These are phyloP conservation scores for Pichia sp. DNA, from an alignment of 1,139 yeast species.

Conservation along the genomic window DNA sequence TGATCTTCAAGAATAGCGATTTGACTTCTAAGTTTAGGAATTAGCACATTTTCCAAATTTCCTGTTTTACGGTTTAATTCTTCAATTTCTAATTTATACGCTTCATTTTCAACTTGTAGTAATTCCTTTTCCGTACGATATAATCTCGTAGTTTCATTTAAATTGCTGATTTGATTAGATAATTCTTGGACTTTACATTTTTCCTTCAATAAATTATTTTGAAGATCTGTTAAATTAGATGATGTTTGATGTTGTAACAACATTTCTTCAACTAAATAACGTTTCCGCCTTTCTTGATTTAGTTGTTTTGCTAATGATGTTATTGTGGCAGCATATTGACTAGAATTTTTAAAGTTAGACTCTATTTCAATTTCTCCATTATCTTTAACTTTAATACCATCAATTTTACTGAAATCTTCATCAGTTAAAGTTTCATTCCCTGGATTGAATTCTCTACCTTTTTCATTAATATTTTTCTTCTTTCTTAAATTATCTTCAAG, in stretches of 20 bases:
- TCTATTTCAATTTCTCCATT: slow-evolving; percentile 2
- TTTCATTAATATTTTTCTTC: neutral
- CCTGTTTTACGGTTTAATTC: slow-evolving; percentile 33
- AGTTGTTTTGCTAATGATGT: slow-evolving; percentile 51
- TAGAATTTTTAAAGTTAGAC: neutral
- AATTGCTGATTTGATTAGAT: slow-evolving; percentile 14
- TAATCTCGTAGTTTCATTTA: slow-evolving; percentile 29
- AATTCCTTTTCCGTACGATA: slow-evolving; percentile 16
- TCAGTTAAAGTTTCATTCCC: slow-evolving; percentile 22
- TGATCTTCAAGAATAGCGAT: neutral
- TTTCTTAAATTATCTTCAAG: slow-evolving; percentile 41
- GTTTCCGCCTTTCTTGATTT: slow-evolving; percentile 56
- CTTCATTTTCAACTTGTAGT: slow-evolving; percentile 38
- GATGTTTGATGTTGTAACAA: slow-evolving; percentile 17
- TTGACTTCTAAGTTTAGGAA: too few species aligned
- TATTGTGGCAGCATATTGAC: slow-evolving; percentile 38
- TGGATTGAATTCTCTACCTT: too few species aligned
- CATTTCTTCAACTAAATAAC: slow-evolving; percentile 62
- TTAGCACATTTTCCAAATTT: too few species aligned
- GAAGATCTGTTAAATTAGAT: slow-evolving; percentile 35
- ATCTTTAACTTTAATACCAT: neutral
- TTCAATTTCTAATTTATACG: slow-evolving; percentile 32
- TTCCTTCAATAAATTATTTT: slow-evolving; percentile 6
- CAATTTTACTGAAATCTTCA: neutral
- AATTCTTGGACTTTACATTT: slow-evolving; percentile 50